Base-by-base conservation (phyloP, 2,329 filamentous ascomycete species). In the Penicillium digitatum region DNA sequence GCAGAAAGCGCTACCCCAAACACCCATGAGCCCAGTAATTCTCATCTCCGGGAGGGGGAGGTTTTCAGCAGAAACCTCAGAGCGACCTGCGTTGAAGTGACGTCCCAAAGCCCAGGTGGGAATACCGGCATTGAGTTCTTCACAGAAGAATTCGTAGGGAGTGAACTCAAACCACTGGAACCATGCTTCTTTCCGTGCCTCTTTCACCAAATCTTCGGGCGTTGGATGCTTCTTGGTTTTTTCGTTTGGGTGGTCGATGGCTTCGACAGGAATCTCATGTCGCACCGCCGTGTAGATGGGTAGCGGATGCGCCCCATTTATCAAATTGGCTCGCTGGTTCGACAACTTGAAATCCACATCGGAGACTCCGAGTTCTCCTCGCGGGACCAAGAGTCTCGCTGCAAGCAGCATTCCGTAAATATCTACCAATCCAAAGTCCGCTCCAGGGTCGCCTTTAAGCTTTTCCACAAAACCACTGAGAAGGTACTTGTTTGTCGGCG, bases 131-230 rank as follows among this genome's bases (percentile, higher is more conserved):
- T 82, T 82, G 48, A 96, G 86, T 67, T 96, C 93, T 72, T 97
- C 93, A 64, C 91, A 96, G 72, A 94, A 96, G 69, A 96, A 87
- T 70, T 97, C 93, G 67, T 95, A 96, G 0, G 93, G 93, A 0
- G 90, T 95, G 66, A 93, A 88, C 68, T 99, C 94, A 63, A 94
- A 96, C 93, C 94, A 97, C 66, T 99, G 93, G 66, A 97, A 99
- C 89, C 92, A 97, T 2, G 90, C 82, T 66, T 95, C 88, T 56
- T 81, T 75, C 52, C 73, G 74, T 4, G 81, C 78, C 55, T 79
- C 76, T 35, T 73, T 76, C 56, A 79, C 76, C 2, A 73, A 65
- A 57, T 66, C 70, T 57, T 71, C 73, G 8, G 72, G 65, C 26
- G 59, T 68, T 24, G 55, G 61, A 34, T 59, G 60, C 48, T 62